Evolutionary conservation across 2,329 filamentous ascomycete species (phyloP).

Genomic region (Pestalotiopsis sp.): DNA sequence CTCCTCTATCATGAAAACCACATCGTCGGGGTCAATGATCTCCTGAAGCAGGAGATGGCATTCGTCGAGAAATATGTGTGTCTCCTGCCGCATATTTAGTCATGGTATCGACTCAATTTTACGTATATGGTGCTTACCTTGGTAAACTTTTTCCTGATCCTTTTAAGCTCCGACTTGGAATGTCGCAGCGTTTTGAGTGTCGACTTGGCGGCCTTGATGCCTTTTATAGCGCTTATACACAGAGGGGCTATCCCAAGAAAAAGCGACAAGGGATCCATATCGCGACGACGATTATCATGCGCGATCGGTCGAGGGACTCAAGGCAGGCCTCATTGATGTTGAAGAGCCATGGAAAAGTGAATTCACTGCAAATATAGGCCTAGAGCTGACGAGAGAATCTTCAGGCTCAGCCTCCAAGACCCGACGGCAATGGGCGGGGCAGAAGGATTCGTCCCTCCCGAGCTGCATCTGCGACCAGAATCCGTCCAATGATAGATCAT

Average conservation of each 20-base stretch:
- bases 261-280: not conserved
- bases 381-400: not conserved
- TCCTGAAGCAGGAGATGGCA: conserved; percentile 15
- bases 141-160: conserved; percentile 14
- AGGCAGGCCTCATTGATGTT: not conserved
- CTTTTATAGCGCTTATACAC: conserved; percentile 11
- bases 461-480: not conserved
- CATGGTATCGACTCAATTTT: not conserved
- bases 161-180: conserved; percentile 6
- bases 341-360: not conserved
- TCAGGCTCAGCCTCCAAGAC: not conserved
- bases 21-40: conserved; percentile 10
- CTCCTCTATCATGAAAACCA: conserved; percentile 11
- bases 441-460: not conserved
- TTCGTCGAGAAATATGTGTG: conserved; percentile 15
- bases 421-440: not conserved
- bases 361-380: not conserved
- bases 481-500: not conserved
- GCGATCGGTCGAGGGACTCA: not conserved
- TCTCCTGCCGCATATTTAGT: not conserved
- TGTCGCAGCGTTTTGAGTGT: conserved; percentile 15
- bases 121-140: not conserved
- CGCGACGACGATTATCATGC: not conserved
- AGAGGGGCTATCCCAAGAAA: conserved; percentile 15
- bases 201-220: conserved; percentile 5